phyloP scores from a whole-genome alignment of 768 basidiomycete genomes.

The Podaxis pistillaris region DNA sequence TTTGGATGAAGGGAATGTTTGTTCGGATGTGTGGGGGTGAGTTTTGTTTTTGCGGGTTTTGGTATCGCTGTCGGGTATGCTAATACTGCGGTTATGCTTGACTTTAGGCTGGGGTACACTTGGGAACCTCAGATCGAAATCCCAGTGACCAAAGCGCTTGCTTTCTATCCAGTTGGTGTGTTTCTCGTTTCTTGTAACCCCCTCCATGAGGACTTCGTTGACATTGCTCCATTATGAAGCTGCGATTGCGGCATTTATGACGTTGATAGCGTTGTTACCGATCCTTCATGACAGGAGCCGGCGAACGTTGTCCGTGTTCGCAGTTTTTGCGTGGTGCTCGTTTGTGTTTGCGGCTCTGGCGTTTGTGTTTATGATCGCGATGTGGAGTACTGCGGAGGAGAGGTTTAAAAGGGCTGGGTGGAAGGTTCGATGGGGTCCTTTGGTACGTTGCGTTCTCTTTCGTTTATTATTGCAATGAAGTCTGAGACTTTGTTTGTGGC shows the following conservation, averaged over 20 bases:
- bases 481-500: neutral
- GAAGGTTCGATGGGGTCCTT: constrained; percentile 32
- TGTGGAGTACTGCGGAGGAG: constrained; percentile 30
- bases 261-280: constrained; percentile 29
- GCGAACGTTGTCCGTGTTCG: constrained; percentile 28
- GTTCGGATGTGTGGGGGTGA: constrained; percentile 28
- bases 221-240: constrained; percentile 20
- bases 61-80: neutral
- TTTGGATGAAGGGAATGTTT: constrained; percentile 29
- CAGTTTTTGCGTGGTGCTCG: constrained; percentile 26
- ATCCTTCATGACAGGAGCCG: constrained; percentile 21
- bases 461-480: neutral
- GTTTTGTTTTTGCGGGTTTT: constrained; percentile 2
- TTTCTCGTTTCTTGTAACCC: neutral
- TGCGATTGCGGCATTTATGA: constrained; percentile 28
- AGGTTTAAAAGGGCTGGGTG: constrained; percentile 33
- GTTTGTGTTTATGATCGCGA: constrained; percentile 38
- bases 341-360: constrained; percentile 29
- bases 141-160: constrained; percentile 33
- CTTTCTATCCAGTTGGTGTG: constrained; percentile 36
- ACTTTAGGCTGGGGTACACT: constrained; percentile 33
- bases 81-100: constrained; percentile 4
- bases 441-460: constrained; percentile 26
- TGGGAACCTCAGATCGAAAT: constrained; percentile 35
- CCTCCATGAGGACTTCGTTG: neutral